Base-by-base conservation (phyloP, 768 basidiomycete genomes). In the Boletus eberwhitei region DNA sequence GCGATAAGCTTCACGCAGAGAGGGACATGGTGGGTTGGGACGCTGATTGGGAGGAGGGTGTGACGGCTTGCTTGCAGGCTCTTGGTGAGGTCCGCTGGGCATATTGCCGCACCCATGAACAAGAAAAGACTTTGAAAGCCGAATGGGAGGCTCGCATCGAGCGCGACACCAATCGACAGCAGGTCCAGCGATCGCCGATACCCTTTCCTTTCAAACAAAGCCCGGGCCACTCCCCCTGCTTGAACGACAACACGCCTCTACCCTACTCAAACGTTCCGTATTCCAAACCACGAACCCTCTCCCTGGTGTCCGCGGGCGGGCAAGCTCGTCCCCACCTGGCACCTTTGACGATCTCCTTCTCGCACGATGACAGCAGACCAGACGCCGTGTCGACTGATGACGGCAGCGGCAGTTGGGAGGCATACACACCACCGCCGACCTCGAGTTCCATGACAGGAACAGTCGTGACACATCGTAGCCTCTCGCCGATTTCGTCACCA, bases 11-110 rank as follows among this genome's bases (percentile, higher is more conserved):
- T 24, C 61, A 53, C 29, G 41, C 54, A 1, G 62, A 71, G 14
- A 52, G 50, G 7, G 62, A 59, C 34, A 48, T 40, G n/a, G 24
- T 52, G 7, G 51, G 64, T 24, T 73, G 71, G 62, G 59, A 71
- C 6, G 37, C 24, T 1, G 71, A 72, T 31, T 67, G 65, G 55
- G 67, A 72, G 43, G 71, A 73, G 9, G 71, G 72, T 16, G 61
- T 72, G 11, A 59, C 59, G 29, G 69, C 83, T 11, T 95, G 90
- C 64, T 73, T 94, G 5, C 75, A 79, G 6, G 92, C 91, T 9
- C 77, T 96, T n/a, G 69, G 80, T 4, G 84, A 89, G 64, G 88
- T 94, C 81, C 81, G 84, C 12, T 97, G 93, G 93, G 80, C 77
- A 5, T 87, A 81, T 67, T 86, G 86, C 7, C 86, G 84, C 65